Evolutionary conservation across 305 asterid species (phyloP), one percentile per base, ranked within the genome.

Genomic region (Ilex paraguariensis): DNA sequence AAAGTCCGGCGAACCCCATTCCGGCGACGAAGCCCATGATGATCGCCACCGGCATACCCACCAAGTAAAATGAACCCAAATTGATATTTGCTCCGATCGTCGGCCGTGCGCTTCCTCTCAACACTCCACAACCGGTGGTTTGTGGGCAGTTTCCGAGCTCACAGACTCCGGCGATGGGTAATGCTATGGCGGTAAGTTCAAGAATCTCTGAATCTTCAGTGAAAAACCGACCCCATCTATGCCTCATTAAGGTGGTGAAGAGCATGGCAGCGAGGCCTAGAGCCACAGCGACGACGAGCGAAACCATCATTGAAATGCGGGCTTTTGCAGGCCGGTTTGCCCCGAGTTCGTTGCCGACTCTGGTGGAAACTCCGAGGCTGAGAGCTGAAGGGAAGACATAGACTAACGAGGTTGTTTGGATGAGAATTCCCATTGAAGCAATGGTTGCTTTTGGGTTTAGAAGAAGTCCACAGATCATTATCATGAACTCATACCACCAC

Each of bases 401-500:
- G n/a, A 91, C 88, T 9, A 91, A 69, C 0, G 96, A 84, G 0
- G 96, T 91, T 0, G 98, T 88, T 31, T 91, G 98, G 14, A 91
- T 88, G 0, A 91, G 70, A 7, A 91, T 88, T 16, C 98, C 95
- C 98, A 91, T 88, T 0, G 98, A 87, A 2, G 98, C 84, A 6
- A 91, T 79, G 0, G 96, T 85, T 0, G 96, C 90, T 39, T 68
- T 81, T 10, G 98, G 96, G 73, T 82, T 91, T 0, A 77, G 30
- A 1, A 91, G 50, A 0, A 91, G 65, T 0, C 98, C 98, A 40
- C 98, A 91, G 0, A 88, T 75, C 81, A 91, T 64, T 51, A 91
- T 88, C 98, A 91, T 91, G 12, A 91, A 80, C 46, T 91, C 96
- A 39, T 91, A 91, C 96, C 98, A 91, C 98, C 98, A 91, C 96